Base-by-base conservation (phyloP, 2,329 filamentous ascomycete genomes). In the Chalaropsis thielavioides region DNA sequence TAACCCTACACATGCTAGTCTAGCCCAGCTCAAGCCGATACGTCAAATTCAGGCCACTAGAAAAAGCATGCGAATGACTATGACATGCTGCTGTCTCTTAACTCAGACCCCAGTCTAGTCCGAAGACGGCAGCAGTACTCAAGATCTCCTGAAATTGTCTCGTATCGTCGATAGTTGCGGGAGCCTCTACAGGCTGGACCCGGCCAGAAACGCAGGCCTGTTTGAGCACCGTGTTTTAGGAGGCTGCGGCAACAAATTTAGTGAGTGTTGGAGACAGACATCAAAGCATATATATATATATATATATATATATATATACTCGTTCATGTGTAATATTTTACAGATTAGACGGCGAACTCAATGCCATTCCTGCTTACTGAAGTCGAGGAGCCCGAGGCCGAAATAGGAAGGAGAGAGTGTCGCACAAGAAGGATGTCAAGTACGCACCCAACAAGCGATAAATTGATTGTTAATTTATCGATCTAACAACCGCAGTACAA, bases 1-100 rank as follows among this genome's bases (percentile, higher is more conserved):
- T 51, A 51, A 51, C 46, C 46, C 46, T 27, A 51, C 8, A 15
- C 19, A 22, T 24, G 13, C 58, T 73, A 27, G 19, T 31, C 10
- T 31, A 27, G 11, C 3, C 3, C 11, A 51, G 27, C 22, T 51
- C 46, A 24, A 11, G 8, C 5, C 35, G 10, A 4, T 8, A 8
- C 8, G 8, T 38, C 35, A 10, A 38, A 1, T 38, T 38, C 8
- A 38, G 35, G 35, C 35, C 24, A 51, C 46, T 24, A 51, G n/a
- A 19, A 51, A 15, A 27, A 13, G 24, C 46, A 11, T 38, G 6
- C 17, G 1, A 38, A 27, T 58, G 24, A 38, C 3, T 10, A 10
- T 58, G n/a, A 38, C 24, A 58, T 35, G 17, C 10, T 27, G 5
- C 7, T 19, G 54, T 58, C 27, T 35, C 8, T 19, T 11, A 38